phyloP scores from a whole-genome alignment of 2,329 filamentous ascomycete genomes.

The Ceratocystis lukuohia region DNA sequence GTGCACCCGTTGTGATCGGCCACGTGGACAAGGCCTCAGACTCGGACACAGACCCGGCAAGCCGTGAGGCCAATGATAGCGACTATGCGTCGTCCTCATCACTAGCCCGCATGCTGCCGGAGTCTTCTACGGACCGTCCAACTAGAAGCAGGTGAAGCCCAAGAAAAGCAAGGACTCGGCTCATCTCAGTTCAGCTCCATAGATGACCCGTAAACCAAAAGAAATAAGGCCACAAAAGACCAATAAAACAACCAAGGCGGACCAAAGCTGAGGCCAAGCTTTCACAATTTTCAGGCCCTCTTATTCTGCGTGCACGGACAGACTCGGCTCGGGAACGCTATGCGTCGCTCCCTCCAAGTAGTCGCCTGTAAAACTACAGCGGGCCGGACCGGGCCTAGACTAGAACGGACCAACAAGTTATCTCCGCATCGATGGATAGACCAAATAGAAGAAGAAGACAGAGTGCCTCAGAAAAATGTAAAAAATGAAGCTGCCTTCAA shows the following conservation, averaged over 20 bases:
- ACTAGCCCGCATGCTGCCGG: neutral
- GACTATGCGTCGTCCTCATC: neutral
- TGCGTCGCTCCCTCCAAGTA: neutral
- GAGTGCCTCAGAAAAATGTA: neutral
- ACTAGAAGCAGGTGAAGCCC: neutral
- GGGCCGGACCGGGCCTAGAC: neutral
- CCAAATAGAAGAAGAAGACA: neutral
- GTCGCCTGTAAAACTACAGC: neutral
- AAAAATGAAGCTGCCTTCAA: constrained; percentile 16
- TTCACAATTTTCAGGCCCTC: no score
- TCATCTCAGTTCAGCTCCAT: no score
- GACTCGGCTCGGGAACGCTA: neutral
- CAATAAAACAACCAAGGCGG: neutral
- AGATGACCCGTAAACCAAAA: neutral
- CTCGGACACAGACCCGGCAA: constrained; percentile 1
- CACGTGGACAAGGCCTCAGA: neutral
- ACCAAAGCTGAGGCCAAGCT: neutral
- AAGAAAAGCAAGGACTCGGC: neutral
- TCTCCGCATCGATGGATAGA: neutral
- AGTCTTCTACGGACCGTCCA: neutral
- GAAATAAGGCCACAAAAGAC: neutral
- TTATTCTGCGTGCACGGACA: neutral
- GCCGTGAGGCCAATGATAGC: neutral
- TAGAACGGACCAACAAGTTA: neutral
- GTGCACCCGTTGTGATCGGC: neutral